These are phyloP conservation scores for Coemansia sp. DNA, from an alignment of 192 early-diverging fungal genomes.

Conservation along the genomic window DNA sequence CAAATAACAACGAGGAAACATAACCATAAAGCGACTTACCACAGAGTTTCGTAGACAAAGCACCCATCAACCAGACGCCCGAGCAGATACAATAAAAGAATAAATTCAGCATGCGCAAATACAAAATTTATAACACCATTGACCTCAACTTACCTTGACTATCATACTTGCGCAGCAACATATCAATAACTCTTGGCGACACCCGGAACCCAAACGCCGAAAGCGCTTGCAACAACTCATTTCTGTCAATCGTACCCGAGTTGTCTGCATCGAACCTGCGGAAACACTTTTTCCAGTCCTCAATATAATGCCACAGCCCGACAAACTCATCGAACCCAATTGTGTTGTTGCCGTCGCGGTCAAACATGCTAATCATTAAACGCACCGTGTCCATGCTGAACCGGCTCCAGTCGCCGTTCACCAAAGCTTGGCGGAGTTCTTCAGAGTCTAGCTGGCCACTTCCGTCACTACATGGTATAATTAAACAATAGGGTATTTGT, in stretches of 20 bases:
- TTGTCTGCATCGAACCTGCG: conserved; percentile 70
- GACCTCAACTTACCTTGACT: conserved; percentile 70
- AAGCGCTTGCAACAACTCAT: conserved; percentile 68
- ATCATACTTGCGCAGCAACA: conserved; percentile 73
- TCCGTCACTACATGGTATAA: conserved; percentile 44
- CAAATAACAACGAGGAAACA: neutral
- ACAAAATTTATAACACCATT: conserved; percentile 52
- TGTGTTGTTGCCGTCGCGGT: conserved; percentile 73
- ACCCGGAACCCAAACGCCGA: conserved; percentile 75
- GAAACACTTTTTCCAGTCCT: conserved; percentile 81
- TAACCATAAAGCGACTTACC: conserved; percentile 15
- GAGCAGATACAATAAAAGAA: conserved; percentile 8
- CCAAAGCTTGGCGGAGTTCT: conserved; percentile 69
- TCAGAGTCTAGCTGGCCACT: conserved; percentile 67
- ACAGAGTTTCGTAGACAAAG: too few species aligned
- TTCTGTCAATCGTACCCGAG: conserved; percentile 70
- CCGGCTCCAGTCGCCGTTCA: conserved; percentile 73
- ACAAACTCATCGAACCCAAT: conserved; percentile 74
- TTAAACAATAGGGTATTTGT: neutral
- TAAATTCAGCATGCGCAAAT: neutral
- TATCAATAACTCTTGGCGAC: conserved; percentile 60
- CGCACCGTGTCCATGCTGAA: conserved; percentile 83
- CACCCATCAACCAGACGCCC: too few species aligned
- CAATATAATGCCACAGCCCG: conserved; percentile 76
- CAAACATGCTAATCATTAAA: conserved; percentile 78